Base-by-base conservation (phyloP, 169 alveolate genomes). In the Ichthyophthirius multifiliis region DNA sequence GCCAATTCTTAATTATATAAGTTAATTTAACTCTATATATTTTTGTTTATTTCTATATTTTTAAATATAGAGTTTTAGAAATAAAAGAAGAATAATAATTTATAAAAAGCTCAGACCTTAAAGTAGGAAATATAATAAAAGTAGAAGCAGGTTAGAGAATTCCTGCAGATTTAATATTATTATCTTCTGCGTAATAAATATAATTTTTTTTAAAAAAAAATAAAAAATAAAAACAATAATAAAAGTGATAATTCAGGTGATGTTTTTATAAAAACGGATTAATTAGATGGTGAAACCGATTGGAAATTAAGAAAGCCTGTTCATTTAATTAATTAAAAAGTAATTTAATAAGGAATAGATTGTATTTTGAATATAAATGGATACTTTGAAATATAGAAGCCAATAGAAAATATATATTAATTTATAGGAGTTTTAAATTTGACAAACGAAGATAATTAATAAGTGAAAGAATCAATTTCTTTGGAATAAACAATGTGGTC, bases 401-500 rank as follows among this genome's bases (percentile, higher is more conserved):
- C 88, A 43, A 37, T 64, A 65, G 47, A 62, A 64, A 76, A 75
- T 45, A 76, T 74, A 43, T 75, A 86, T 73, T 34, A 43, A 32
- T 73, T 82, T 82, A 86, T 75, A 74, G 86, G 91, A 63, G 32
- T 84, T 55, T 74, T 76, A 39, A 62, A 47, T 23, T 15, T 64
- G 31, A 41, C 82, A 74, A 20, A 76, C 74, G 6, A 81, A 65
- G n/a, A 45, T 43, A 3, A 20, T 1, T 15, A 34, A 7, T 16
- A 39, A 44, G n/a, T n/a, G n/a, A 48, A 94, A 91, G 87, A 81
- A 55, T 84, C 94, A 64, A 73, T 93, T 5, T 74, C 86, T 30
- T 73, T 96, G 46, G 99, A 98, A 73, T 95, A 98, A 83, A 95
- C 99, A n/a, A 76, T 97, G n/a, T 98, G 99, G 99, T 94, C 97